Conservation (phyloP, 1,284 basidiomycete genomes). For the Sporisorium scitamineum region DNA sequence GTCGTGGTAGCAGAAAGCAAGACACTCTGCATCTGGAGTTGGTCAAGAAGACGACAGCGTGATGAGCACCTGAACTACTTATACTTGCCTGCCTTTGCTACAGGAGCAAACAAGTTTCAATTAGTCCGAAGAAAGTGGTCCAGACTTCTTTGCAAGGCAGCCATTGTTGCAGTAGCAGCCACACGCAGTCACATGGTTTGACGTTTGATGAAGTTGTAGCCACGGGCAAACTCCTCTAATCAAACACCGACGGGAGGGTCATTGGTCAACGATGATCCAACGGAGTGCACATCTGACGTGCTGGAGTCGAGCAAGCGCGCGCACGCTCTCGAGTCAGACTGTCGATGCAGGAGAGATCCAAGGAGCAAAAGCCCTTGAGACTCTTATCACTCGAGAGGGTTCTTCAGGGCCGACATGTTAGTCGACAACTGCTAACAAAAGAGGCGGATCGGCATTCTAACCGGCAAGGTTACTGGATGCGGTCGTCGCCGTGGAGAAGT, state of each 20-base stretch:
- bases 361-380: neutral
- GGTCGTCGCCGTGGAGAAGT: constrained; percentile 1
- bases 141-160: neutral
- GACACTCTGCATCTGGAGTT: neutral
- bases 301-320: neutral
- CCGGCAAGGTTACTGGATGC: constrained; percentile 7
- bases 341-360: constrained; percentile 5
- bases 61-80: neutral
- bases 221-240: no score
- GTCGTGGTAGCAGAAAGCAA: neutral
- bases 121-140: no score
- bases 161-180: neutral
- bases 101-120: neutral
- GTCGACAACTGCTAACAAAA: neutral
- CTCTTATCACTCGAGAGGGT: neutral
- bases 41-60: neutral
- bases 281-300: constrained; percentile 12
- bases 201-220: neutral
- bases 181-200: neutral
- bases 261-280: constrained; percentile 7
- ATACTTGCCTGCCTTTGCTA: neutral
- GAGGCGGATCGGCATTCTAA: neutral
- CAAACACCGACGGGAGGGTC: neutral
- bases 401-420: neutral
- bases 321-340: constrained; percentile 20